These are phyloP conservation scores for Herpotrichia juniperi DNA, from an alignment of 2,329 filamentous ascomycete genomes.

Conservation along the genomic window DNA sequence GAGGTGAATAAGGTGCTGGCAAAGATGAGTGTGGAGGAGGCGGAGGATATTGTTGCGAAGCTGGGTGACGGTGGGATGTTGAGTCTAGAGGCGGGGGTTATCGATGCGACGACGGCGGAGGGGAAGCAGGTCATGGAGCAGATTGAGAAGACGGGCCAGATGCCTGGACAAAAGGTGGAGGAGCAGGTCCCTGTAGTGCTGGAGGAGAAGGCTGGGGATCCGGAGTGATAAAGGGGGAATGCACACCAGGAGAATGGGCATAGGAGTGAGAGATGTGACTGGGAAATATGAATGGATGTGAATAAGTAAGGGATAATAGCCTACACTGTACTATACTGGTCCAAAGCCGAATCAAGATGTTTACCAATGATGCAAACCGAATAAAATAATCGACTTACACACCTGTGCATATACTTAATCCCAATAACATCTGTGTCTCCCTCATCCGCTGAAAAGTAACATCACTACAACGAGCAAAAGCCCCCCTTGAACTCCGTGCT, in stretches of 20 bases:
- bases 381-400: too few species aligned
- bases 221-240: background rate
- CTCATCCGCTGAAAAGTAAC: too few species aligned
- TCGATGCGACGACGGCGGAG: slow-evolving; percentile 91
- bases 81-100: slow-evolving; percentile 89
- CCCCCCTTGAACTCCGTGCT: too few species aligned
- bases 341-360: too few species aligned
- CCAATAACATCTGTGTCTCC: too few species aligned
- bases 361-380: too few species aligned
- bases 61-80: slow-evolving; percentile 85
- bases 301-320: too few species aligned
- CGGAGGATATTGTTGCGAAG: slow-evolving; percentile 82
- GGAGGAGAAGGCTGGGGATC: slow-evolving; percentile 21
- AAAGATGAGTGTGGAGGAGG: slow-evolving; percentile 86
- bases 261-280: background rate
- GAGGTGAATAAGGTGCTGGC: slow-evolving; percentile 86
- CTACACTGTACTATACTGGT: too few species aligned
- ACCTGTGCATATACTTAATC: too few species aligned
- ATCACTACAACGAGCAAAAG: too few species aligned
- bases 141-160: slow-evolving; percentile 55
- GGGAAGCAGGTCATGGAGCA: slow-evolving; percentile 79
- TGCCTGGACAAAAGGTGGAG: slow-evolving; percentile 56
- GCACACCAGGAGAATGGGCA: background rate
- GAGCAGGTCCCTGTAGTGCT: slow-evolving; percentile 38
- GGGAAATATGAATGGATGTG: background rate